Evolutionary conservation across 2,329 filamentous ascomycete genomes (phyloP), one percentile per base, ranked within the genome.

Genomic region (Clarireedia monteithiana): DNA sequence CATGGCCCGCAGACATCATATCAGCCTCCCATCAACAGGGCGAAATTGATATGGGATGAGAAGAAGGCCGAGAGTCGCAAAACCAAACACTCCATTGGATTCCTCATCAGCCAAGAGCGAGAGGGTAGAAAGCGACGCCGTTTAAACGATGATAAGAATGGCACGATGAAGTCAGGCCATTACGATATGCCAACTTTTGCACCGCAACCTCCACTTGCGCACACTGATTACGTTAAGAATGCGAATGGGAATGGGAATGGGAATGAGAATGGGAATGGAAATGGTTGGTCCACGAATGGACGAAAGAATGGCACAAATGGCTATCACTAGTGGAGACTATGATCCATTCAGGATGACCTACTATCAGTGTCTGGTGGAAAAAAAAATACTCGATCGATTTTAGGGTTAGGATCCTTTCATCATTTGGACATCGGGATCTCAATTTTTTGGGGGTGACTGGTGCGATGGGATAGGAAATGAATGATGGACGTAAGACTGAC

Each of bases 21-120:
- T 0, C 57, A 62, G 5, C 69, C 70, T 1, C 69, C 72, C 0
- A 69, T 74, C 24, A 71, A 74, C 60, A 70, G 72, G 57, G 65
- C 66, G 3, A 46, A 50, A 9, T 46, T 50, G 12, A 62, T 56
- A 57, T 66, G 65, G 62, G 47, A 40, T 6, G 10, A 47, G n/a
- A 50, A 47, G 50, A 1, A 24, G 14, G 47, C 24, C 5, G 40
- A 55, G 26, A 50, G 46, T 24, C 49, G 49, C 38, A 23, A 55
- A 24, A 55, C 53, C 10, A 48, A 48, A 12, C 47, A 50, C 34
- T 55, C 53, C 12, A 40, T 55, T 14, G 53, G 53, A 14, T 40
- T 20, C 26, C n/a, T 55, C 27, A 44, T 27, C 50, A 55, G 17
- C n/a, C 56, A 38, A 46, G 38, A 55, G 1, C 36, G 34, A 46